Evolutionary conservation across 1,284 basidiomycete genomes (phyloP), one percentile per base, ranked within the genome.

Genomic region (Heterobasidion irregulare): DNA sequence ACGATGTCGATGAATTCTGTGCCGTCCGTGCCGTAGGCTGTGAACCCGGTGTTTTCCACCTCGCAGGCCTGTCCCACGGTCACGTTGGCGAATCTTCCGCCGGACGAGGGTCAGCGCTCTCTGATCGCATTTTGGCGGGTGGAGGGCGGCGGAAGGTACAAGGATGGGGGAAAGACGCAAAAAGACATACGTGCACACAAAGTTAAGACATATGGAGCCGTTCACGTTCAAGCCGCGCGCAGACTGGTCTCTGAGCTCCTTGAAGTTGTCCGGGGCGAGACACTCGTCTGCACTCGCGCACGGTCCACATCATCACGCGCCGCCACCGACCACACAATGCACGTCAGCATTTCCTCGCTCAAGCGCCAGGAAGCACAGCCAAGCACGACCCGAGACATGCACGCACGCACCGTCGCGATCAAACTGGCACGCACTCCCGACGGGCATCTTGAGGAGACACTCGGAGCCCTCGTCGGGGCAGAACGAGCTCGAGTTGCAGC

Each of bases 381-480:
- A 12, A 6, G 47, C 6, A n/a, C 26, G 3, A 26, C 26, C 26
- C 26, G 26, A 26, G 26, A 26, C 26, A 26, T 6, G 26, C 26
- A 26, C 6, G 26, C 26, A 56, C 56, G 59, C 59, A 91, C 92
- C 91, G 69, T 95, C 93, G 53, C 92, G 83, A 68, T 94, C 89
- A 56, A 94, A 80, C 69, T 94, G 91, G 70, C 92, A 95, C 12
- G 77, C 64, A 58, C 80, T 83, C 33, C 79, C 84, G 0, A 91
- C 80, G 0, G 77, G 53, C 6, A 89, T 71, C 46, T 86, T 63
- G 10, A 70, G 61, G 64, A 86, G 79, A 71, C 92, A 95, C 2
- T 69, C 72, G 63, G 86, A 83, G 59, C 81, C 82, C 69, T 94
- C 92, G 64, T 95, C 92, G 1, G 92, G 92, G 69, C 92, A 95